These are phyloP conservation scores for Ogataea corticis DNA, from an alignment of 805 yeast genomes.

Conservation along the genomic window DNA sequence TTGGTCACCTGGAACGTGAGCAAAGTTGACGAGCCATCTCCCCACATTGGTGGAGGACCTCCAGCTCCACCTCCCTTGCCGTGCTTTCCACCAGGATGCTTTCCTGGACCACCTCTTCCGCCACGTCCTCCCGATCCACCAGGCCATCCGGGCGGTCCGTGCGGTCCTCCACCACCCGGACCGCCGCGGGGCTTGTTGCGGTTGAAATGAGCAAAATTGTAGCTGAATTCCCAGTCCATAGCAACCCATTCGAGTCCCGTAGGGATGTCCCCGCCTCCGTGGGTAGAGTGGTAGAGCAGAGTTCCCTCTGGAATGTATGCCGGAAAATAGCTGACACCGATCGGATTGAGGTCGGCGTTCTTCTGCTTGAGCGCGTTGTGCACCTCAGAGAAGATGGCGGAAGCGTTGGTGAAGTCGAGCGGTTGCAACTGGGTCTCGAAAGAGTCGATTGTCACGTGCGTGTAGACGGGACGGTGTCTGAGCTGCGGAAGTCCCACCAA, in stretches of 20 bases:
- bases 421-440: constrained; percentile 27
- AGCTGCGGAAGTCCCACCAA: too few species aligned
- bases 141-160: constrained; percentile 12
- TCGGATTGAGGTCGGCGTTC: constrained; percentile 52
- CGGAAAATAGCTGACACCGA: constrained; percentile 58
- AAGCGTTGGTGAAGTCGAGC: constrained; percentile 48
- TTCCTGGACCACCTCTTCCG: not conserved
- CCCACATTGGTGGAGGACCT: not conserved
- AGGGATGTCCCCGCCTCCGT: constrained; percentile 39
- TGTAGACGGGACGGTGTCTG: not conserved
- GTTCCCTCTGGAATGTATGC: constrained; percentile 63
- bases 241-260: constrained; percentile 61
- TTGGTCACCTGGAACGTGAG: constrained; percentile 48
- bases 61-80: not conserved
- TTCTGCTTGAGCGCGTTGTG: constrained; percentile 53
- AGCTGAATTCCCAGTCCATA: constrained; percentile 62
- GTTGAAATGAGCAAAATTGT: constrained; percentile 39
- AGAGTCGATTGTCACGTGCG: constrained; percentile 17
- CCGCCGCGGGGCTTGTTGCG: constrained; percentile 17
- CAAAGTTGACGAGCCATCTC: constrained; percentile 25
- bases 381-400: constrained; percentile 56
- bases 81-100: not conserved
- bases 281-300: constrained; percentile 53
- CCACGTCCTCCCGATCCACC: constrained; percentile 11
- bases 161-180: constrained; percentile 13